These are phyloP conservation scores for Tulasnella sp. DNA, from an alignment of 768 basidiomycete genomes.

Conservation along the genomic window DNA sequence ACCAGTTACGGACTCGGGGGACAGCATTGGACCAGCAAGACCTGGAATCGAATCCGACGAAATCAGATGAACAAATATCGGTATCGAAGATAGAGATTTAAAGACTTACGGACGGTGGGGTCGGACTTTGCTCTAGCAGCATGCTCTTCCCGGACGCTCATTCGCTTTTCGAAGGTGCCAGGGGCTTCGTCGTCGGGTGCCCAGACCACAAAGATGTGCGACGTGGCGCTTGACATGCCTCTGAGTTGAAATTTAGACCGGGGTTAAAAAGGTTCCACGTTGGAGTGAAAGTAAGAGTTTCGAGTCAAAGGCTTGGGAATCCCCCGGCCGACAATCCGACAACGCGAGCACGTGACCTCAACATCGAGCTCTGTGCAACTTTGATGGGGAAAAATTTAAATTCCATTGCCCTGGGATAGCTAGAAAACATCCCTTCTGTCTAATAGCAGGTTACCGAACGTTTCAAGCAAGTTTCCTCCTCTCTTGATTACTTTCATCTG, in stretches of 20 bases:
- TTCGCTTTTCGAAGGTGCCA: conserved; percentile 52
- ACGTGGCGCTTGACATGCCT: neutral
- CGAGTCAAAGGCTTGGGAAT: neutral
- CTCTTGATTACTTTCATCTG: too few relatives aligned
- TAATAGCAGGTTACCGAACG: too few relatives aligned
- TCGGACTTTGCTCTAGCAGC: conserved; percentile 38
- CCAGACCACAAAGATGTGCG: conserved; percentile 50
- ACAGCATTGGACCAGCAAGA: conserved; percentile 55
- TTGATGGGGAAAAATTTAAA: too few relatives aligned
- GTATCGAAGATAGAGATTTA: neutral
- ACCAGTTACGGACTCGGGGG: conserved; percentile 49
- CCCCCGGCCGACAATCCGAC: too few relatives aligned
- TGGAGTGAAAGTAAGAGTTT: neutral
- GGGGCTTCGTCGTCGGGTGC: conserved; percentile 63
- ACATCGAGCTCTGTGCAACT: too few relatives aligned
- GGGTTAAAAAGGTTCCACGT: neutral
- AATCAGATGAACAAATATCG: neutral
- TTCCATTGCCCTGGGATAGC: too few relatives aligned
- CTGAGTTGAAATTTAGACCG: neutral
- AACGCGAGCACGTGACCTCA: too few relatives aligned
- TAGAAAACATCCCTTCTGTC: too few relatives aligned
- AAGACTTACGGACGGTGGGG: conserved; percentile 25
- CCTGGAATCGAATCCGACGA: conserved; percentile 37
- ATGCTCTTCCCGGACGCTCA: conserved; percentile 54
- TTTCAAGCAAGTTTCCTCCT: too few relatives aligned